Conservation (phyloP, 441 rosid genomes). For the Hura crepitans region DNA sequence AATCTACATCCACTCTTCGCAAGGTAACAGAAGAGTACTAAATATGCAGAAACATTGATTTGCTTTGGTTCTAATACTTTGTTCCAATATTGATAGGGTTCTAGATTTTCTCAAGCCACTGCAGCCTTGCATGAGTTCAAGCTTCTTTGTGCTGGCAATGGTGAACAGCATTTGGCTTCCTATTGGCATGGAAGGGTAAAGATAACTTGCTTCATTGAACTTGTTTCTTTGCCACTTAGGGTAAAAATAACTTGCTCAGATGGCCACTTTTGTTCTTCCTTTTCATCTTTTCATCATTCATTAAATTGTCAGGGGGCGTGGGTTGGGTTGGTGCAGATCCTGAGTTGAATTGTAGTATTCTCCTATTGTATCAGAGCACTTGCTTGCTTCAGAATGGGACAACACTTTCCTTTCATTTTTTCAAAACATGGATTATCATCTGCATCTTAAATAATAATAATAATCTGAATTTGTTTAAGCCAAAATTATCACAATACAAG, state of each 20-base stretch:
- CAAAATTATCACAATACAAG: too few relatives aligned
- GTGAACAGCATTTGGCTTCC: constrained; percentile 43
- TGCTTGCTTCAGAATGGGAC: too few relatives aligned
- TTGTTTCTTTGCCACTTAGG: constrained; percentile 2
- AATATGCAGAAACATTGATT: constrained; percentile 2
- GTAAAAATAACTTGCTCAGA: constrained; percentile 2
- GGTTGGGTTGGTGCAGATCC: background rate
- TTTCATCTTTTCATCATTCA: background rate
- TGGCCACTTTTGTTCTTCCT: background rate
- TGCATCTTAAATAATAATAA: too few relatives aligned
- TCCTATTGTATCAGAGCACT: background rate
- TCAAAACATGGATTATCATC: too few relatives aligned
- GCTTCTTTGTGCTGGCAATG: constrained; percentile 46
- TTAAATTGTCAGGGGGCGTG: background rate
- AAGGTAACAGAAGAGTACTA: constrained; percentile 50
- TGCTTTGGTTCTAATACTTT: constrained; percentile 21
- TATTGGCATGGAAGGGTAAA: constrained; percentile 93
- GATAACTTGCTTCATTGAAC: background rate
- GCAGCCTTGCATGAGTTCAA: constrained; percentile 88
- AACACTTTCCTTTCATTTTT: too few relatives aligned
- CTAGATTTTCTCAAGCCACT: constrained; percentile 85
- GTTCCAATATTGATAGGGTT: constrained; percentile 52
- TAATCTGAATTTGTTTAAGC: too few relatives aligned
- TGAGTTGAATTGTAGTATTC: background rate
- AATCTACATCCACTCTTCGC: constrained; percentile 85